Conservation (phyloP, 1,139 yeast genomes). For the Hemisphaericaspora subhashii region DNA sequence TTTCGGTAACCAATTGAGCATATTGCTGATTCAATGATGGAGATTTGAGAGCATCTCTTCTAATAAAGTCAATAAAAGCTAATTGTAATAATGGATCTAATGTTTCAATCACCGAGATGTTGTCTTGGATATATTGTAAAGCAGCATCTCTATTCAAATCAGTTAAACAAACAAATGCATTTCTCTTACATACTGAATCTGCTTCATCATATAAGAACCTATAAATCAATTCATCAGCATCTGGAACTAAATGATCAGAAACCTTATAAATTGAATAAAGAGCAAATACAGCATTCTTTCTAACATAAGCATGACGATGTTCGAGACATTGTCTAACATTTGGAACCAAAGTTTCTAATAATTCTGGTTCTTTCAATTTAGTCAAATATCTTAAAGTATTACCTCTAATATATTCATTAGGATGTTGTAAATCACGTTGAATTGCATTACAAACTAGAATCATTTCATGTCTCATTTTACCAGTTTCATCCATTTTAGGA, state of each 20-base stretch:
- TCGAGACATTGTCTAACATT: constrained; percentile 88
- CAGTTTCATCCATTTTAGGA: constrained; percentile 84
- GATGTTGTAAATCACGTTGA: constrained; percentile 96
- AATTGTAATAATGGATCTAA: constrained; percentile 85
- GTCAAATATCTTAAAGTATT: constrained; percentile 89
- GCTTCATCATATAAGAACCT: constrained; percentile 77
- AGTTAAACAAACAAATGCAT: constrained; percentile 88
- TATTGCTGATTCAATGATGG: constrained; percentile 71
- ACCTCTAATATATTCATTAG: constrained; percentile 96
- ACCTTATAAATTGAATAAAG: constrained; percentile 80
- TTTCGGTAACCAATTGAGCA: constrained; percentile 67
- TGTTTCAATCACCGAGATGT: constrained; percentile 59
- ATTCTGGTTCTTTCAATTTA: constrained; percentile 88
- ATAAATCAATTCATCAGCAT: constrained; percentile 82
- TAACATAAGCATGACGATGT: constrained; percentile 96
- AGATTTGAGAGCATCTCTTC: constrained; percentile 70
- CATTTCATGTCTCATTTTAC: constrained; percentile 97
- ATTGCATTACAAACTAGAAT: constrained; percentile 97
- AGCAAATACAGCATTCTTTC: constrained; percentile 96
- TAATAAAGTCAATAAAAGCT: constrained; percentile 87
- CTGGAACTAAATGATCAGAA: constrained; percentile 87
- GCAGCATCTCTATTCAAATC: constrained; percentile 85
- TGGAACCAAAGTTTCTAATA: constrained; percentile 93
- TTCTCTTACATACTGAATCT: constrained; percentile 93
- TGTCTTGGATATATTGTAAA: constrained; percentile 74